Conservation (phyloP, 1,284 basidiomycete species). For the Ganoderma sinense region DNA sequence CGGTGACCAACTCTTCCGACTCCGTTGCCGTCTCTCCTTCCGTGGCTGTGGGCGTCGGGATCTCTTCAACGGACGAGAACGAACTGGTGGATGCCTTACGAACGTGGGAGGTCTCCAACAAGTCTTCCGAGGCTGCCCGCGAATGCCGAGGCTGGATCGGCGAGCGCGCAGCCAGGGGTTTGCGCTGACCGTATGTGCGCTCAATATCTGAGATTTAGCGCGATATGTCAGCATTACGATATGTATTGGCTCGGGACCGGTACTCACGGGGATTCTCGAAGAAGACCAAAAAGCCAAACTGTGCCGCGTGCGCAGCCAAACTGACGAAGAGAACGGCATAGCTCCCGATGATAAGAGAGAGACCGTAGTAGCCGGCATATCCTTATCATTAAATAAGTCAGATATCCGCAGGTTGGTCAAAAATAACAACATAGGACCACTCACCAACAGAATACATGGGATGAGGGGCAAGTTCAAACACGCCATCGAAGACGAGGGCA, state of each 20-base stretch:
- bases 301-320: conserved; percentile 91
- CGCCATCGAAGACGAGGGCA: conserved; percentile 95
- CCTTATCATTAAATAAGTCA: conserved; percentile 50
- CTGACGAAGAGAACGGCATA: conserved; percentile 94
- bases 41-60: conserved; percentile 70
- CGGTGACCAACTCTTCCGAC: conserved; percentile 68
- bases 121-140: conserved; percentile 23
- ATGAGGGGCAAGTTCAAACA: conserved; percentile 92
- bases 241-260: not conserved
- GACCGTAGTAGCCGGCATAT: conserved; percentile 96
- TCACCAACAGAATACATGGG: conserved; percentile 94
- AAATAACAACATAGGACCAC: conserved; percentile 35
- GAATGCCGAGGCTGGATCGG: conserved; percentile 52
- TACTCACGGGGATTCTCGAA: conserved; percentile 96
- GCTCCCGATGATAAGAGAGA: conserved; percentile 89
- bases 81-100: conserved; percentile 28
- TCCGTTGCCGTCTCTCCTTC: conserved; percentile 80
- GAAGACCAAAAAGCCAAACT: conserved; percentile 95
- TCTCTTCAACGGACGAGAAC: conserved; percentile 34
- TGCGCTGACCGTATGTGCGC: conserved; percentile 88
- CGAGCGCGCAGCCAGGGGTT: conserved; percentile 85
- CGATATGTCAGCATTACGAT: not conserved
- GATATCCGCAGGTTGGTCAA: not conserved
- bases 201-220: conserved; percentile 79
- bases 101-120: conserved; percentile 20